These are phyloP conservation scores for Aspergillus viridinutans DNA, from an alignment of 2,329 filamentous ascomycete genomes.

Conservation along the genomic window DNA sequence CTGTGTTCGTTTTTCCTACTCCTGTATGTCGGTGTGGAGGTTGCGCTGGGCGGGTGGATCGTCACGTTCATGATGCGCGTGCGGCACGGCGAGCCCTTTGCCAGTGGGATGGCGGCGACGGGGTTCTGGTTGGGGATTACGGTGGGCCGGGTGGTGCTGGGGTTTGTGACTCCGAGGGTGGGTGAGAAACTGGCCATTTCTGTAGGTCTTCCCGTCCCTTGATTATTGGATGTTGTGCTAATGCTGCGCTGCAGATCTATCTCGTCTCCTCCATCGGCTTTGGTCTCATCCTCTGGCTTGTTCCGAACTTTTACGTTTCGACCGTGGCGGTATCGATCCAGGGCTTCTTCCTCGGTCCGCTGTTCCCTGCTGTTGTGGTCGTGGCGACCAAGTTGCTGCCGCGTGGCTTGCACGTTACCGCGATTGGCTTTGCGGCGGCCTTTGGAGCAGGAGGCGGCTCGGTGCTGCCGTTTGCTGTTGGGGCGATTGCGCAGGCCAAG, in stretches of 20 bases:
- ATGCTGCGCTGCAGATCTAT: slow-evolving; percentile 45
- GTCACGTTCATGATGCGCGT: slow-evolving; percentile 82
- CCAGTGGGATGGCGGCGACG: slow-evolving; percentile 70
- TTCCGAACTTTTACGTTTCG: slow-evolving; percentile 70
- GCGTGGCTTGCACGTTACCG: slow-evolving; percentile 68
- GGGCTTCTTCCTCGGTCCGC: slow-evolving; percentile 74
- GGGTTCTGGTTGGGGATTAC: slow-evolving; percentile 84
- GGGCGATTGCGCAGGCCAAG: slow-evolving; percentile 50
- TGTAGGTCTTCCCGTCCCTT: slow-evolving; percentile 11
- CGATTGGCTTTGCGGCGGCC: slow-evolving; percentile 75
- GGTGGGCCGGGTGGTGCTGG: slow-evolving; percentile 65
- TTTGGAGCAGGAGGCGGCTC: slow-evolving; percentile 68
- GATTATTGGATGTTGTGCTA: no score
- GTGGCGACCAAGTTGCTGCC: slow-evolving; percentile 71
- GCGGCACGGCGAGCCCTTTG: slow-evolving; percentile 63
- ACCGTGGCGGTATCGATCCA: slow-evolving; percentile 67
- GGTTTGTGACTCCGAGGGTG: slow-evolving; percentile 65
- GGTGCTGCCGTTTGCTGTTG: slow-evolving; percentile 42
- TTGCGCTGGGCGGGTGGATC: slow-evolving; percentile 72
- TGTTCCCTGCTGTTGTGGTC: slow-evolving; percentile 73
- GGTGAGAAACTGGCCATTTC: slow-evolving; percentile 66
- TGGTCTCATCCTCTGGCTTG: slow-evolving; percentile 74
- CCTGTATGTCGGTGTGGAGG: slow-evolving; percentile 72
- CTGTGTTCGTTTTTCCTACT: not conserved
- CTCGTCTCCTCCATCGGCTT: slow-evolving; percentile 60